Conservation (phyloP, 305 asterid genomes). For the Fraxinus platypoda region DNA sequence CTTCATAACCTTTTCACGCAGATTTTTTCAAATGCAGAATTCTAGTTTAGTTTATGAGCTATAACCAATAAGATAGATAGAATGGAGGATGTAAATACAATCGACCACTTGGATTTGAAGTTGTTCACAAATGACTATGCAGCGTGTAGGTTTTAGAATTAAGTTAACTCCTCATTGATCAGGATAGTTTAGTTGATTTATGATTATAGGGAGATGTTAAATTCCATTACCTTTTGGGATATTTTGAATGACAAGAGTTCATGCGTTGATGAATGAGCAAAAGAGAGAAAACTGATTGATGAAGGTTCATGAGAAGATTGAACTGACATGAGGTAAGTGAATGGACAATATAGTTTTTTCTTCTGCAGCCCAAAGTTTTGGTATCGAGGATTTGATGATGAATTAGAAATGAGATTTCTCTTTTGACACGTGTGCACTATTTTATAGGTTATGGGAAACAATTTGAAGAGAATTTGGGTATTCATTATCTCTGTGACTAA, state of each 20-base stretch:
- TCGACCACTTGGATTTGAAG: neutral
- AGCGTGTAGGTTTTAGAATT: neutral
- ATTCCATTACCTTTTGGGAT: neutral
- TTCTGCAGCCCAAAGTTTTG: neutral
- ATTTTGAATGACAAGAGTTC: neutral
- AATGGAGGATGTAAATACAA: neutral
- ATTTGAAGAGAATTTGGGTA: neutral
- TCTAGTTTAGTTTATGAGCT: constrained; percentile 8
- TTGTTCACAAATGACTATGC: neutral
- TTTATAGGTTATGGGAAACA: neutral
- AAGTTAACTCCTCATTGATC: neutral
- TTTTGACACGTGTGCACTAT: neutral
- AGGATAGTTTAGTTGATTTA: constrained; percentile 1
- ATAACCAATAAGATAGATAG: neutral
- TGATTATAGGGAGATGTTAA: neutral
- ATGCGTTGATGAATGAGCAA: neutral
- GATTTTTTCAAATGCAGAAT: neutral
- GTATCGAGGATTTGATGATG: neutral
- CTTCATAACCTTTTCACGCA: neutral
- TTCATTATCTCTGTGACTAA: neutral
- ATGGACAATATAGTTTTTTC: neutral
- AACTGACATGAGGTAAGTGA: neutral
- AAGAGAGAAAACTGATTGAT: neutral
- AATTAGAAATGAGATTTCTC: neutral
- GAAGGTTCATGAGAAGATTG: neutral